Evolutionary conservation across 331 rosid genomes (phyloP), one percentile per base, ranked within the genome.

Genomic region (Pyrus hybrid): DNA sequence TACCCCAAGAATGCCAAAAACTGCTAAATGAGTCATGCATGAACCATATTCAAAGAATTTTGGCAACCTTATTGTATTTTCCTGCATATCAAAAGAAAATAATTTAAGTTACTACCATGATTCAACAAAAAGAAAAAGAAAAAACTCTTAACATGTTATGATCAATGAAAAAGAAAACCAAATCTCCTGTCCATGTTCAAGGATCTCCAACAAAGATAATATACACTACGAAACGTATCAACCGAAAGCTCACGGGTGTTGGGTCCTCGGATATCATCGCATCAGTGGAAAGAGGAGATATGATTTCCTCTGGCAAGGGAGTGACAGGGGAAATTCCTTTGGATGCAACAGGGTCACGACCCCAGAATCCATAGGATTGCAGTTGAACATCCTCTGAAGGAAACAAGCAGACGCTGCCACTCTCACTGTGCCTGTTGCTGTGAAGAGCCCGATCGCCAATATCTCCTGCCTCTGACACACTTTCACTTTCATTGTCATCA

Each of bases 1-100:
- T 90, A 92, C 99, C 96, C 97, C 96, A 74, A 94, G 89, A 87
- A 94, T 94, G 32, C 99, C 99, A 81, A 91, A 94, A 81, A 90
- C 85, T 18, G 97, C 96, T 60, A 92, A 81, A 45, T 87, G 95
- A 79, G 73, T 64, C 73, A 94, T 91, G 79, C 92, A 88, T 49
- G 89, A 90, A 69, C 62, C 70, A 25, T 92, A 90, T 69, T 88
- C 99, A 82, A 92, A 63, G 67, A 73, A 74, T 76, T 67, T 82
- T 5, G 95, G 89, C 80, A 88, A 62, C 37, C 77, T 79, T 53
- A 32, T 80, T 28, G 65, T 67, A 54, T 69, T 68, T 72, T 76
- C 90, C 97, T 88, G 93, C 74, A 78, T 73, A n/a, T 21, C 29
- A 61, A 6, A 51, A 28, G 64, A 80, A 62, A 77, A 41, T 11